Base-by-base conservation (phyloP, 129 eudicot genomes). In the Chrysanthemum makinoi region DNA sequence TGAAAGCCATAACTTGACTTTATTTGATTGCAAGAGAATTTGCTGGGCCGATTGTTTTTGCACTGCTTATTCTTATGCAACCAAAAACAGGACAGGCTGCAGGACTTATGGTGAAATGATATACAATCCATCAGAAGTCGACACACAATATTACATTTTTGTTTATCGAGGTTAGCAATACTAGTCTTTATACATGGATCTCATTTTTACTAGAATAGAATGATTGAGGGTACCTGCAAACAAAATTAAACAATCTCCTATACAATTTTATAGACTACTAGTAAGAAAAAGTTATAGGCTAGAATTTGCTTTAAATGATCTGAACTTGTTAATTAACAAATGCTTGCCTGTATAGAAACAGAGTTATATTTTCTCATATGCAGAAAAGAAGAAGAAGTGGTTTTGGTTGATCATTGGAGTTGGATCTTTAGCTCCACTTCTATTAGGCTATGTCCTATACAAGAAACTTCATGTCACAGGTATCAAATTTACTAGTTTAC, bases 1-100 rank as follows among this genome's bases (percentile, higher is more conserved):
- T 66, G 71, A 75, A 15, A 78, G 73, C 28, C 5, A 48, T 12
- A 84, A 78, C 66, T 26, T 79, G 77, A 76, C 79, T 17, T 30
- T 43, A 4, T 60, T 43, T 69, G 87, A 83, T 76, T 79, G 82
- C 64, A 16, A 56, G 66, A 63, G 68, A 28, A 72, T 65, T 65
- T 80, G 84, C 50, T 22, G 66, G 79, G 61, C 10, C 11, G 54
- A 73, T 20, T 80, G 85, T 70, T 73, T 85, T 15, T 80, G 85
- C 5, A 20, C 9, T n/a, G 83, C 81, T 15, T 80, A 20, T 70
- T 63, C 79, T 13, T 39, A 79, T 39, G 26, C 73, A 13, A 60
- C 48, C 10, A 2, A 30, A 16, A 69, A 74, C 24, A 50, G 50
- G 48, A 53, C 47, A 20, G 75, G 83, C 14, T 84, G 85, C 77